A percentile compares a stretch with the other conserved stretches of the same genome.
Conservation (phyloP, 106 monocot genomes). For the Triglochin maritima region DNA sequence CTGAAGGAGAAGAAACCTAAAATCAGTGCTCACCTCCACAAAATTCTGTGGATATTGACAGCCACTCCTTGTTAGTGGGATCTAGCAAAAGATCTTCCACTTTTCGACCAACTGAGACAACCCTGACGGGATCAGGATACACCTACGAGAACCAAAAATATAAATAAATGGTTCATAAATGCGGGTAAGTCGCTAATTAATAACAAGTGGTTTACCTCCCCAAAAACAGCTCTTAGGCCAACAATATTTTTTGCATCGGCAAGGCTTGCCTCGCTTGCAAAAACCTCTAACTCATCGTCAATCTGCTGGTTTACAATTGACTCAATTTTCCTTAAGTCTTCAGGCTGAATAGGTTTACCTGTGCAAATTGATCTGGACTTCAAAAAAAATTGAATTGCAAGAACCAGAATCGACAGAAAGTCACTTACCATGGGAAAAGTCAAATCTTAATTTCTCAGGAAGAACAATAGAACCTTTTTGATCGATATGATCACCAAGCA, state of each 20-base stretch:
- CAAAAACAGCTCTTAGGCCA: constrained; percentile 90
- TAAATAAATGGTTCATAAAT: not conserved
- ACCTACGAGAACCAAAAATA: constrained; percentile 26
- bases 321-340: constrained; percentile 85
- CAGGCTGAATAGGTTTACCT: constrained; percentile 89
- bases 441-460: constrained; percentile 88
- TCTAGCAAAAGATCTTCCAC: constrained; percentile 64
- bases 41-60: constrained; percentile 80
- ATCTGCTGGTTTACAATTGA: constrained; percentile 88
- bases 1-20: constrained; percentile 8
- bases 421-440: constrained; percentile 88
- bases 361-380: constrained; percentile 10
- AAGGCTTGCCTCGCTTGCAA: constrained; percentile 59
- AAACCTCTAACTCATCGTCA: constrained; percentile 74
- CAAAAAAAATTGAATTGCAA: not conserved
- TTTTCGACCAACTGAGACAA: constrained; percentile 82
- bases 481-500: constrained; percentile 96
- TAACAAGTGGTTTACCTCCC: constrained; percentile 42
- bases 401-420: not conserved
- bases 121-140: constrained; percentile 90
- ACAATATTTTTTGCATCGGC: constrained; percentile 48
- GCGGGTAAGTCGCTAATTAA: not conserved
- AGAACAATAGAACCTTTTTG: constrained; percentile 99
- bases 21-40: constrained; percentile 49
- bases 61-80: constrained; percentile 71